Evolutionary conservation across 306 rosid species (phyloP), one percentile per base, ranked within the genome.

Genomic region (Quercus dentata): DNA sequence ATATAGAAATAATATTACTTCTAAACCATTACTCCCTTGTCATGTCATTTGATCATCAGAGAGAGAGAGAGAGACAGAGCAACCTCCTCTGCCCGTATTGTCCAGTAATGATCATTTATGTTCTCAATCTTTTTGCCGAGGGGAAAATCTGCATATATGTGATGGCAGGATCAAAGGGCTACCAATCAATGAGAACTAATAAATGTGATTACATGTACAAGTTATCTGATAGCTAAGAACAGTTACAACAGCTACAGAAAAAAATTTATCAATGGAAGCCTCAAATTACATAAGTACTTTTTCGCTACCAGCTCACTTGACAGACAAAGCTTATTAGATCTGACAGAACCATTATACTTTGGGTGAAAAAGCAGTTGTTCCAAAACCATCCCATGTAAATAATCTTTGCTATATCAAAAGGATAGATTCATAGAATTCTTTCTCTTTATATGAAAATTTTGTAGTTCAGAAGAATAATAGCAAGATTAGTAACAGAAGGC

Each of bases 71-170:
- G 56, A 79, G 52, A 85, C 67, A 86, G 4, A 68, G 56, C 38
- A 77, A 91, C 98, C 97, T 94, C 98, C 65, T 92, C 97, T 3
- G 97, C 98, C 21, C 97, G 89, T 70, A 94, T 85, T 5, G 98
- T 91, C 97, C 98, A 94, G 88, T 94, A 94, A 67, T 91, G 98
- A 83, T 94, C 98, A 75, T 89, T 94, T 23, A 94, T 92, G 80
- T 88, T 89, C 85, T 91, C 97, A 55, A 94, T 94, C 90, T 88
- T 94, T 80, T 94, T 94, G 83, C 56, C 73, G 21, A 85, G 92
- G 67, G 96, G 74, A 94, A 94, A 67, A 94, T 89, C 97, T 94
- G 89, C 84, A 88, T 10, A 80, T 67, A 44, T 69, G 62, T 15
- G 23, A 44, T 31, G 33, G 58, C 57, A 73, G 31, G 64, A 77